phyloP scores from a whole-genome alignment of 352 stramenopile genomes.

The Globisporangium irregulare region DNA sequence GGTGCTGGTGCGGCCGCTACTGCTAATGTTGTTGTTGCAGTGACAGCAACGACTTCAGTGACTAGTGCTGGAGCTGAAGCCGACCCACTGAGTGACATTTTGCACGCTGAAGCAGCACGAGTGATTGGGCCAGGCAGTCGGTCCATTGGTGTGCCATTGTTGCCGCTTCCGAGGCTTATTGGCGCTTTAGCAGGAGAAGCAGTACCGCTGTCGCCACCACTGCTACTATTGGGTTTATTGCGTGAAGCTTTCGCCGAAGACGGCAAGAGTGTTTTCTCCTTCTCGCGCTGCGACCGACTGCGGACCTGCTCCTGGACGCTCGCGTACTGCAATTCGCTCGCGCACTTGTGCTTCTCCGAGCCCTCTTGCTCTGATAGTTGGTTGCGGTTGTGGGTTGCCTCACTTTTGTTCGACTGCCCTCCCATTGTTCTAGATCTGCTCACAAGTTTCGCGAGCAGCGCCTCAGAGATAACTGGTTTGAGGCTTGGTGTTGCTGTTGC shows the following conservation, averaged over 20 bases:
- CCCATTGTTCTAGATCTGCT: neutral
- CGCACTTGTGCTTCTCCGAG: constrained; percentile 18
- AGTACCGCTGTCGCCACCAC: neutral
- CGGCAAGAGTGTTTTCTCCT: neutral
- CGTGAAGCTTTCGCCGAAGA: neutral
- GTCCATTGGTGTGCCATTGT: neutral
- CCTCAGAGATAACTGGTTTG: constrained; percentile 8
- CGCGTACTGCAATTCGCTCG: constrained; percentile 17
- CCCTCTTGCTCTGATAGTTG: neutral
- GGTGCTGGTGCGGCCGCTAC: neutral
- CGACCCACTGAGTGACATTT: neutral
- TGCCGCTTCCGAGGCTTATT: neutral
- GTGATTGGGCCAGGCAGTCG: neutral
- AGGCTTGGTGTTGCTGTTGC: neutral
- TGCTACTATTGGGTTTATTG: neutral
- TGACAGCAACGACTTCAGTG: neutral
- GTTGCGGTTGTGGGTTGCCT: neutral
- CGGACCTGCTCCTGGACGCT: constrained; percentile 26
- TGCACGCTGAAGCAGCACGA: neutral
- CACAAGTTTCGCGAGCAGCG: constrained; percentile 16
- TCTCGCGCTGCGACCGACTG: constrained; percentile 10
- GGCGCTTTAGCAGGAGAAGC: too few relatives aligned
- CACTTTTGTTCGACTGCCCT: neutral
- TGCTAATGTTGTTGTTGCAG: neutral
- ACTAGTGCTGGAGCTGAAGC: constrained; percentile 5